phyloP scores from a whole-genome alignment of 1,284 basidiomycete species.

The Cryptococcus sp. region DNA sequence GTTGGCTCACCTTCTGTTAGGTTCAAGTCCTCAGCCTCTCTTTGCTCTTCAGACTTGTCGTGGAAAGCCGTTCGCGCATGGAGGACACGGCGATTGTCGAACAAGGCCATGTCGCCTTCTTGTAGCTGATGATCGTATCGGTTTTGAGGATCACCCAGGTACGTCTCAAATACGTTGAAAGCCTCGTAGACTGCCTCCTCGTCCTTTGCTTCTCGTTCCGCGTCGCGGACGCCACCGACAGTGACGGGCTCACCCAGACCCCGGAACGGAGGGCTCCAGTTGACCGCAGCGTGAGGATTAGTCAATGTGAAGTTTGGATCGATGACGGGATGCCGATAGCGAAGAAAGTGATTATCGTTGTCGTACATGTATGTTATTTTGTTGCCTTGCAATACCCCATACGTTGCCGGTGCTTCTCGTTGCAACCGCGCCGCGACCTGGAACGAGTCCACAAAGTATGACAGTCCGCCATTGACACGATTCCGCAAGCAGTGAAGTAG shows the following conservation, averaged over 20 bases:
- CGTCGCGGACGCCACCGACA: slow-evolving; percentile 16
- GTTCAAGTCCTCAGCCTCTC: slow-evolving; percentile 32
- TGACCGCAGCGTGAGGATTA: slow-evolving; percentile 60
- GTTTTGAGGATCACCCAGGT: slow-evolving; percentile 63
- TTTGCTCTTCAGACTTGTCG: slow-evolving; percentile 49
- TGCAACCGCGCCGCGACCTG: slow-evolving; percentile 66
- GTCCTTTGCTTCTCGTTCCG: background rate
- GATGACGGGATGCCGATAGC: slow-evolving; percentile 76
- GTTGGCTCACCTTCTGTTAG: slow-evolving; percentile 59
- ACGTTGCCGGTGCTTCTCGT: slow-evolving; percentile 53
- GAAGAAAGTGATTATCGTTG: slow-evolving; percentile 85
- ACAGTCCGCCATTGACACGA: slow-evolving; percentile 76
- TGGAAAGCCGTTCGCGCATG: slow-evolving; percentile 83
- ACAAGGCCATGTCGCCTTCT: slow-evolving; percentile 86
- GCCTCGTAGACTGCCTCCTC: slow-evolving; percentile 63
- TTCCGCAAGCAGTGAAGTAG: slow-evolving; percentile 87
- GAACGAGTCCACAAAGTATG: slow-evolving; percentile 85
- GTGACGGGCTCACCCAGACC: slow-evolving; percentile 59
- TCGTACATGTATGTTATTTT: slow-evolving; percentile 86
- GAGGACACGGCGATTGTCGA: slow-evolving; percentile 90
- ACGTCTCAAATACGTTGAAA: slow-evolving; percentile 63
- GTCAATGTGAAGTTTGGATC: slow-evolving; percentile 45
- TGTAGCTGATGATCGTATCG: slow-evolving; percentile 68
- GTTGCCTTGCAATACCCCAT: slow-evolving; percentile 60
- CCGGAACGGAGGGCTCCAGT: slow-evolving; percentile 96